Percentiles rank a stretch among this genome's conserved stretches.
These are phyloP conservation scores for Lasiodiplodia theobromae DNA, from an alignment of 2,329 filamentous ascomycete species.

Conservation along the genomic window DNA sequence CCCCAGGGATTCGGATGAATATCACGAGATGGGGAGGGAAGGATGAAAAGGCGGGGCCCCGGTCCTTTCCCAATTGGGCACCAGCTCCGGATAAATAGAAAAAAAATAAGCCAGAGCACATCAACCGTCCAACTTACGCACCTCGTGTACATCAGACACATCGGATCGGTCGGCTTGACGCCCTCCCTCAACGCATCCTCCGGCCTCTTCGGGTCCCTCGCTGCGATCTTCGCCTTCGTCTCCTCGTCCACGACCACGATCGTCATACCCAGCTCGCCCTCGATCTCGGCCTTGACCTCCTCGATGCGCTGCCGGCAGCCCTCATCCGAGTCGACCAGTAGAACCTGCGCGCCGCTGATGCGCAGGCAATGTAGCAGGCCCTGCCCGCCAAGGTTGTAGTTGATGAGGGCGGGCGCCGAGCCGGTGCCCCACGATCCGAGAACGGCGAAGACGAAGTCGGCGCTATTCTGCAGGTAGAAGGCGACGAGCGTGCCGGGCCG, in stretches of 20 bases:
- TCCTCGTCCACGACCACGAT: conserved; percentile 60
- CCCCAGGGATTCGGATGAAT: neutral
- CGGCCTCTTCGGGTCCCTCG: conserved; percentile 49
- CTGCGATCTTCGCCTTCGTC: conserved; percentile 53
- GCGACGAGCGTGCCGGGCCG: conserved; percentile 67
- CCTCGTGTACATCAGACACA: conserved; percentile 67
- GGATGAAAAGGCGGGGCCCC: neutral
- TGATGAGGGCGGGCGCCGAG: conserved; percentile 73
- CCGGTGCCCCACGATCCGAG: conserved; percentile 66
- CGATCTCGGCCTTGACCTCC: conserved; percentile 55
- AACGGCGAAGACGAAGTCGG: conserved; percentile 71
- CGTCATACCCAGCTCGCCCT: conserved; percentile 64
- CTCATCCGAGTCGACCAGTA: conserved; percentile 66
- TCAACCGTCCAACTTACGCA: neutral
- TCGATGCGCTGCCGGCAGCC: conserved; percentile 49
- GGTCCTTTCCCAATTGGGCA: neutral
- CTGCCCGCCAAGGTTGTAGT: conserved; percentile 71
- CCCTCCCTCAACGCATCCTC: conserved; percentile 53
- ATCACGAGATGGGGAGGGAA: neutral
- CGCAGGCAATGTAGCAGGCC: conserved; percentile 71
- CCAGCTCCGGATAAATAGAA: conserved; percentile 52
- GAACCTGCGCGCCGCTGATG: conserved; percentile 62
- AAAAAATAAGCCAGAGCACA: conserved; percentile 68
- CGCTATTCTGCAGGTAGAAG: conserved; percentile 72
- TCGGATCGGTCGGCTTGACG: conserved; percentile 52